phyloP scores from a whole-genome alignment of 2,329 filamentous ascomycete species.

The Dactylellina cionopaga region DNA sequence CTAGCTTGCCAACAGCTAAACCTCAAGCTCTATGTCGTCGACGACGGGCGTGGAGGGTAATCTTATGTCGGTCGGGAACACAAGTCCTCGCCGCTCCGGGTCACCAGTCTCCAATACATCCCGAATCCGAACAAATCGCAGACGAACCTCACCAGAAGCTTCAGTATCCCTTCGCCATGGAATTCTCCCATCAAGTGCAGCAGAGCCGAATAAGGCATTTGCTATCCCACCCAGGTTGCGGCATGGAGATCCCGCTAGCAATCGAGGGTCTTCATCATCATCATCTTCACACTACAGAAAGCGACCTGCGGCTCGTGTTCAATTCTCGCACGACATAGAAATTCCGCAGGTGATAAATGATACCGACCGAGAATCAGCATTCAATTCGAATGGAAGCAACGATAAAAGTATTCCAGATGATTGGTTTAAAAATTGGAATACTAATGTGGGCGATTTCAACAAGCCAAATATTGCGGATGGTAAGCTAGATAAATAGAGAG shows the following conservation, averaged over 20 bases:
- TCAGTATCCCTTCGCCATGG: constrained; percentile 49
- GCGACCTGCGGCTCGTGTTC: neutral
- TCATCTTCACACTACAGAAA: neutral
- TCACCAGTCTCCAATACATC: constrained; percentile 15
- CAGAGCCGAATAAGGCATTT: constrained; percentile 34
- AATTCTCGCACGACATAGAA: constrained; percentile 11
- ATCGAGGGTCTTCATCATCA: constrained; percentile 7
- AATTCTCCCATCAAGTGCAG: constrained; percentile 22
- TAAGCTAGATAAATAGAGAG: constrained; percentile 52
- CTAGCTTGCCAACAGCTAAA: neutral
- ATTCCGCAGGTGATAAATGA: constrained; percentile 2
- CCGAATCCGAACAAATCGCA: neutral
- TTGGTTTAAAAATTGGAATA: constrained; percentile 57
- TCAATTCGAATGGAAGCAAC: constrained; percentile 42
- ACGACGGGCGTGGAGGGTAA: constrained; percentile 14
- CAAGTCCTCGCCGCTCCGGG: neutral
- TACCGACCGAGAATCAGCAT: constrained; percentile 32
- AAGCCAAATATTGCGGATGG: constrained; percentile 52
- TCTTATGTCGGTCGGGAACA: constrained; percentile 42
- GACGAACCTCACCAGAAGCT: constrained; percentile 27
- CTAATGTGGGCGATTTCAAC: constrained; percentile 56
- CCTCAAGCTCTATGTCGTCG: constrained; percentile 7
- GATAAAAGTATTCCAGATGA: constrained; percentile 54
- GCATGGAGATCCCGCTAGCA: constrained; percentile 22
- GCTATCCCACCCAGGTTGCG: constrained; percentile 32